Evolutionary conservation across 1,284 basidiomycete genomes (phyloP), one percentile per base, ranked within the genome.

Genomic region (Pascua sp.): DNA sequence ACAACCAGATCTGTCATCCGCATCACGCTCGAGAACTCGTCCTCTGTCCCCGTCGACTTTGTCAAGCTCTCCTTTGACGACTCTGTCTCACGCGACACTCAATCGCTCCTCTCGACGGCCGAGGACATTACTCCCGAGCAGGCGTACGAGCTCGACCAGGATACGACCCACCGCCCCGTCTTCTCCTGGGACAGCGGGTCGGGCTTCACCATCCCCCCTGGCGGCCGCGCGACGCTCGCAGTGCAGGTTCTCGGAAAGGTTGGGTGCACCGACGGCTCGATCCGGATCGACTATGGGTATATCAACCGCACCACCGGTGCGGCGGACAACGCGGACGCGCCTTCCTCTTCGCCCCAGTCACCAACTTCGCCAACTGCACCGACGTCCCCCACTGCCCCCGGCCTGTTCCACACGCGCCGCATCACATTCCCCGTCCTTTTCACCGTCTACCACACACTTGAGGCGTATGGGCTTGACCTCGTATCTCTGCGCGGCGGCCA

Each of bases 361-460:
- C 24, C 24, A 7, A 32, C 24, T 7, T 32, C 24, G 7, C 24
- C 24, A 32, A 32, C 24, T 32, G 3, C 24, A 32, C 24, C 24
- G 24, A 32, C 24, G 3, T 32, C 24, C 24, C 24, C 24, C 7
- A 32, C 24, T 32, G 24, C 4, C 24, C 24, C 4, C 24, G 53
- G 44, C 40, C 53, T 68, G 4, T 94, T 97, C 75, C 84, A 91
- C 73, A 86, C 90, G 11, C 86, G 94, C 32, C 88, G 89, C 61
- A 75, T 96, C 52, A 84, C 86, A 13, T 89, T 91, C 69, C 88
- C 90, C 8, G 82, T 98, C 57, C 81, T 89, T 64, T 87, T 96
- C 57, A 94, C 91, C 0, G 93, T 98, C 2, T 94, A 94, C 70
- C 89, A 91, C 61, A 93, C 93, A 79, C 82, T 97, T 42, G 90